phyloP scores from a whole-genome alignment of 139 green algal species.

The Tetraselmis striata region DNA sequence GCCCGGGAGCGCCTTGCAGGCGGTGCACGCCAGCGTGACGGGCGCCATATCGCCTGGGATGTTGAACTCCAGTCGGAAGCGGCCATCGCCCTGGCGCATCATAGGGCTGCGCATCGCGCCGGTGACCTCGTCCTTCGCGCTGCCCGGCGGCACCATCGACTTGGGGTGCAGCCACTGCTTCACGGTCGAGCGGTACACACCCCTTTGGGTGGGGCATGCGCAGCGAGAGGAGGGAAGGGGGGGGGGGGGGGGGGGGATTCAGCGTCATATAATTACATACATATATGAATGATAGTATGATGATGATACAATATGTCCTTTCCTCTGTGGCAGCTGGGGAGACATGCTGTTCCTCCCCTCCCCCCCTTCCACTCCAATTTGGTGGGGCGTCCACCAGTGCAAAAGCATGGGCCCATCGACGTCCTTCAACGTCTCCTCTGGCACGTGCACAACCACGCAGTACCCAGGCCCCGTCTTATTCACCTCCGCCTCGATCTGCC shows the following conservation, averaged over 20 bases:
- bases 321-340: too few species aligned
- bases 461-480: background rate
- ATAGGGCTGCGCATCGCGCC: constrained; percentile 27
- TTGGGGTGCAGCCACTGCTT: constrained; percentile 33
- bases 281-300: too few species aligned
- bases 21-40: background rate
- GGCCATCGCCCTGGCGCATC: background rate
- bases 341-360: too few species aligned
- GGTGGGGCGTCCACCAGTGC: too few species aligned
- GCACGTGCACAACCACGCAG: background rate
- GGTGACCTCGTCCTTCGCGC: constrained; percentile 13
- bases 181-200: constrained; percentile 23
- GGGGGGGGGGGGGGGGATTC: too few species aligned
- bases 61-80: background rate
- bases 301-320: too few species aligned
- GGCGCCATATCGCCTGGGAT: background rate
- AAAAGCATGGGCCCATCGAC: background rate
- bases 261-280: too few species aligned
- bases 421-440: background rate
- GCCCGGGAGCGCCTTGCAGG: background rate
- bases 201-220: constrained; percentile 12
- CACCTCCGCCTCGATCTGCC: background rate
- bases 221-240: background rate
- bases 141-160: constrained; percentile 7
- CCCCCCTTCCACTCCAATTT: too few species aligned